Conservation (phyloP, 352 stramenopile species). For the Globisporangium takayamanum region DNA sequence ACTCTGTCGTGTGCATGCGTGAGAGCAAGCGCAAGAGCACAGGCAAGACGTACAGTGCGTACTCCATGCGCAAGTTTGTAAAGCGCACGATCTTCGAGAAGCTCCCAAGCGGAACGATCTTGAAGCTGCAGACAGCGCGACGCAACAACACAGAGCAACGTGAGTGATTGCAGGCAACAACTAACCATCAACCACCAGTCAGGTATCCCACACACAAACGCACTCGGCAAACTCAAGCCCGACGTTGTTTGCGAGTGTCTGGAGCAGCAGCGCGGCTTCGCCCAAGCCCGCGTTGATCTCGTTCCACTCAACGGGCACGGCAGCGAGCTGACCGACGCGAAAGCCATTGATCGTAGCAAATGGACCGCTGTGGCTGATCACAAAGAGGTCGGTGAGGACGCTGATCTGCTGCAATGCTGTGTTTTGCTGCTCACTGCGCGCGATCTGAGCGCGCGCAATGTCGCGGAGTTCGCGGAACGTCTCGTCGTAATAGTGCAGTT, state of each 20-base stretch:
- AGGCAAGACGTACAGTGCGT: conserved; percentile 45
- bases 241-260: conserved; percentile 51
- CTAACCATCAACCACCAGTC: neutral
- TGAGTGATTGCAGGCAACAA: conserved; percentile 1
- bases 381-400: conserved; percentile 69
- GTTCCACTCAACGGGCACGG: conserved; percentile 73
- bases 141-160: neutral
- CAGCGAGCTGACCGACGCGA: conserved; percentile 56
- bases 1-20: too few relatives aligned
- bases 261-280: conserved; percentile 61
- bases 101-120: conserved; percentile 81
- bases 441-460: conserved; percentile 40
- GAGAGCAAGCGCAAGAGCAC: neutral
- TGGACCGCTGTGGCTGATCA: conserved; percentile 58
- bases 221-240: conserved; percentile 69
- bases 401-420: conserved; percentile 43
- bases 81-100: conserved; percentile 84
- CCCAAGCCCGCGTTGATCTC: conserved; percentile 84
- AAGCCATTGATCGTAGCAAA: conserved; percentile 87
- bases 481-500: conserved; percentile 36
- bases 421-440: conserved; percentile 46
- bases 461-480: conserved; percentile 54
- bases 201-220: conserved; percentile 15
- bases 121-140: conserved; percentile 42
- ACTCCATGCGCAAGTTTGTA: conserved; percentile 77